Evolutionary conservation across 108 stramenopile genomes (phyloP).

Genomic region (Cyclotella baltica): DNA sequence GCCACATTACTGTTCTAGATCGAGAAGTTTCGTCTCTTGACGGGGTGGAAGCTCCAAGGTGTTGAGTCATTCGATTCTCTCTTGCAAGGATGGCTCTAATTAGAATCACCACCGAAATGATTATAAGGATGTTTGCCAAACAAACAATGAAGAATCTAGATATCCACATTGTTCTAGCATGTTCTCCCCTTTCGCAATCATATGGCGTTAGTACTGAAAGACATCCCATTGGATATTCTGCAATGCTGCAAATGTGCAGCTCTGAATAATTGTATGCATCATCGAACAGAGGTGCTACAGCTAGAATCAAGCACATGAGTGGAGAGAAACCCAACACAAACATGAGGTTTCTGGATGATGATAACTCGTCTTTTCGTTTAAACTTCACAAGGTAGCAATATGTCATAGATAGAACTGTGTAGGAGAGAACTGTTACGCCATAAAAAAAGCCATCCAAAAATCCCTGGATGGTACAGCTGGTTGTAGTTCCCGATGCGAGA

Average conservation of each 20-base stretch:
- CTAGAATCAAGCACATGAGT: conserved; percentile 17
- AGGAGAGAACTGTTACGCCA: conserved; percentile 22
- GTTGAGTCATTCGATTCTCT: conserved; percentile 31
- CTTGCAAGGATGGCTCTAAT: conserved; percentile 8
- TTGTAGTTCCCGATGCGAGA: conserved; percentile 23
- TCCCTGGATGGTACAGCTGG: conserved; percentile 41
- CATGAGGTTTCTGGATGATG: not conserved
- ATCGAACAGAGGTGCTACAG: conserved; percentile 13
- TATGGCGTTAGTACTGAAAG: not conserved
- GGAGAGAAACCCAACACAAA: conserved; percentile 20
- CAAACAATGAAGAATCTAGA: conserved; percentile 24
- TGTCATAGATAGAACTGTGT: conserved; percentile 29
- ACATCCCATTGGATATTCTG: conserved; percentile 41
- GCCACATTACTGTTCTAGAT: conserved; percentile 30
- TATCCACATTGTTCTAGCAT: conserved; percentile 25
- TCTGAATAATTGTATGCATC: conserved; percentile 36
- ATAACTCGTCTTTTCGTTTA: conserved; percentile 31
- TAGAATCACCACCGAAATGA: conserved; percentile 24
- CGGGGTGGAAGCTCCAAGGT: not conserved
- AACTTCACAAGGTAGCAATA: conserved; percentile 29
- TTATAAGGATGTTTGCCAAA: conserved; percentile 27
- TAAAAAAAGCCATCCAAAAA: conserved; percentile 38
- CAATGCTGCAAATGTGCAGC: conserved; percentile 25
- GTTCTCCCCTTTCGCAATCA: conserved; percentile 25
- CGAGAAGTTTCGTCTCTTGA: not conserved